Evolutionary conservation across 108 stramenopile species (phyloP).

Genomic region (Craspedostauros australis): DNA sequence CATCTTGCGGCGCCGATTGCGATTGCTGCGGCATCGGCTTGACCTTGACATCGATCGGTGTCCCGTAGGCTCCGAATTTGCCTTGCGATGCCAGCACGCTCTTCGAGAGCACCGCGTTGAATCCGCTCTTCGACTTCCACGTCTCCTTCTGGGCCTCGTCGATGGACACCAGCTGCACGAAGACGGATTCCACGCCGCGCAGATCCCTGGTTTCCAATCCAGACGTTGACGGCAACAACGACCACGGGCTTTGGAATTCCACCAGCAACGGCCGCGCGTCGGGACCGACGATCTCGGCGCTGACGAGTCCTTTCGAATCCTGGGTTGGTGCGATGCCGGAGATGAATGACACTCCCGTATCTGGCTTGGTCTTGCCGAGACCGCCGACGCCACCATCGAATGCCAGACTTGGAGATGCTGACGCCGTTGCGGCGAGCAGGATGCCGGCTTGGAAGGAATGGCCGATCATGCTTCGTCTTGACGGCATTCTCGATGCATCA

Average conservation of each 20-base stretch:
- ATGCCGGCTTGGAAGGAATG: too few relatives aligned
- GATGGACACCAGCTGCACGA: constrained; percentile 54
- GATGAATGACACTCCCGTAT: constrained; percentile 60
- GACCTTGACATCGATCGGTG: constrained; percentile 59
- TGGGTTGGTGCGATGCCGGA: constrained; percentile 26
- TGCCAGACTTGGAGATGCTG: too few relatives aligned
- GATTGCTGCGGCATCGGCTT: neutral
- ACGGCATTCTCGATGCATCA: too few relatives aligned
- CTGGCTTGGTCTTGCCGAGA: constrained; percentile 75
- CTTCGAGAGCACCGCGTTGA: constrained; percentile 30
- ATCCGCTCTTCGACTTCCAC: constrained; percentile 7
- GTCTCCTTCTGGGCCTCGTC: neutral
- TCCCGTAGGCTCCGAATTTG: constrained; percentile 63
- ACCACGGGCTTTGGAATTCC: constrained; percentile 44
- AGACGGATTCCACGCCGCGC: constrained; percentile 60
- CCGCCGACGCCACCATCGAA: constrained; percentile 82
- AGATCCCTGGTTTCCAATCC: constrained; percentile 73
- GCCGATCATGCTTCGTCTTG: too few relatives aligned
- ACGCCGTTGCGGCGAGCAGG: too few relatives aligned
- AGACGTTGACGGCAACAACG: constrained; percentile 43
- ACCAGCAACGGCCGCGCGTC: constrained; percentile 31
- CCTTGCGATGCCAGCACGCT: constrained; percentile 50
- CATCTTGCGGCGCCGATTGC: neutral
- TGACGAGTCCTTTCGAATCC: constrained; percentile 28
- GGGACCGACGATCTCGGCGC: constrained; percentile 18